Evolutionary conservation across 140 eudicot species (phyloP), one percentile per base, ranked within the genome.

Genomic region (Stevia rebaudiana): DNA sequence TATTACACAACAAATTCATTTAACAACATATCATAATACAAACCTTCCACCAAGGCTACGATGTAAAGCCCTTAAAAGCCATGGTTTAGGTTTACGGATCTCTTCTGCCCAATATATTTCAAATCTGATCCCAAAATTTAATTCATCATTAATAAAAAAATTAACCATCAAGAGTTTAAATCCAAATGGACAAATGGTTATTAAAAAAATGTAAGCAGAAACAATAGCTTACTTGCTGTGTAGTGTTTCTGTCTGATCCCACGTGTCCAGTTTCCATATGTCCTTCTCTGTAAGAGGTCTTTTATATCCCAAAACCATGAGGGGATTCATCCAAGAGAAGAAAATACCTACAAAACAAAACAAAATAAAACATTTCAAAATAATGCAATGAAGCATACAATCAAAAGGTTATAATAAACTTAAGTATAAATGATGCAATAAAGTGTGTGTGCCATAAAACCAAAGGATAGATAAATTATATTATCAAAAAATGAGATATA

Each of bases 51-150:
- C 98, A 71, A 88, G 91, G 74, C 92, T 81, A 51, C 77, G 71
- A 83, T 92, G 86, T 71, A 92, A 73, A 47, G 96, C 94, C 75
- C 95, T 85, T 61, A 92, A 70, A 73, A 92, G 92, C 98, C 98
- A 83, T 55, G 96, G 98, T 64, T 75, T 84, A 59, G 89, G 79
- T 76, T 78, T 87, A 22, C 74, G 80, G 40, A 79, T 46, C 82
- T 92, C 98, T 77, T 88, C 95, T 37, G 63, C 84, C 98, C 98
- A 92, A 62, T 86, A 85, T 46, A 40, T 75, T 68, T 88, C 86
- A 73, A 92, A 92, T 28, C 98, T 88, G 62, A 41, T 72, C 24
- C 43, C 8, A 53, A 68, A 33, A 60, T 28, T 64, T 39, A 51
- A 61, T 33, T 43, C 63, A 49, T 35, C 11, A 18, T 18, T 10